These are phyloP conservation scores for Kuraishia capsulata DNA, from an alignment of 805 yeast genomes.

Conservation along the genomic window DNA sequence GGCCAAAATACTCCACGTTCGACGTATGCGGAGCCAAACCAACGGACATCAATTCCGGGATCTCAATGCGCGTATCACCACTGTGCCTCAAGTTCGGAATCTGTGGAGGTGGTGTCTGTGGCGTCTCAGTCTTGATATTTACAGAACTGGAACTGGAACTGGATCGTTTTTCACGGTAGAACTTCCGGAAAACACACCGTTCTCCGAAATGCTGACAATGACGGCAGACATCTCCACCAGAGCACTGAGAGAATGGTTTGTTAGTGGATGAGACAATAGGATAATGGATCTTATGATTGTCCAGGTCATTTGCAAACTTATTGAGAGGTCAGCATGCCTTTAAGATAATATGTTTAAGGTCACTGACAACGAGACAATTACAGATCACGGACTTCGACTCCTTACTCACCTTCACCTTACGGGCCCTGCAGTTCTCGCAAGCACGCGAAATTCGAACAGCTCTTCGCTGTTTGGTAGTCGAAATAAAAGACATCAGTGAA, in stretches of 20 bases:
- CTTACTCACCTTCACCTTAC: background rate
- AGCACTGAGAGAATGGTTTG: background rate
- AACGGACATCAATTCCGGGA: background rate
- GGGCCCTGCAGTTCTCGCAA: background rate
- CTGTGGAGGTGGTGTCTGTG: background rate
- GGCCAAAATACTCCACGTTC: constrained; percentile 13
- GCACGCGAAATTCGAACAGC: background rate
- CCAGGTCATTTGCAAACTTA: too few relatives aligned
- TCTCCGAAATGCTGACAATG: background rate
- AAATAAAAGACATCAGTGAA: too few relatives aligned
- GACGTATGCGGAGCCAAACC: background rate
- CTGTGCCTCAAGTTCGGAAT: background rate
- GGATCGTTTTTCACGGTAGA: background rate
- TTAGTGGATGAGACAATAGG: too few relatives aligned
- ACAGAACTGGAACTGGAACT: too few relatives aligned
- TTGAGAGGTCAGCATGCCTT: too few relatives aligned
- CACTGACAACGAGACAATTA: too few relatives aligned
- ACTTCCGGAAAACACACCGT: background rate
- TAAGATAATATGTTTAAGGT: too few relatives aligned
- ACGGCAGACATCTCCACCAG: background rate
- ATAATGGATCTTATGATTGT: too few relatives aligned
- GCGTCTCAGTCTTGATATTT: background rate
- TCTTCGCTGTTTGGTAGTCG: too few relatives aligned
- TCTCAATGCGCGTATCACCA: background rate
- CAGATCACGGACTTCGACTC: background rate